Evolutionary conservation across 495 filamentous ascomycete genomes (phyloP), one percentile per base, ranked within the genome.

Genomic region (Friedmanniomyces simplex): DNA sequence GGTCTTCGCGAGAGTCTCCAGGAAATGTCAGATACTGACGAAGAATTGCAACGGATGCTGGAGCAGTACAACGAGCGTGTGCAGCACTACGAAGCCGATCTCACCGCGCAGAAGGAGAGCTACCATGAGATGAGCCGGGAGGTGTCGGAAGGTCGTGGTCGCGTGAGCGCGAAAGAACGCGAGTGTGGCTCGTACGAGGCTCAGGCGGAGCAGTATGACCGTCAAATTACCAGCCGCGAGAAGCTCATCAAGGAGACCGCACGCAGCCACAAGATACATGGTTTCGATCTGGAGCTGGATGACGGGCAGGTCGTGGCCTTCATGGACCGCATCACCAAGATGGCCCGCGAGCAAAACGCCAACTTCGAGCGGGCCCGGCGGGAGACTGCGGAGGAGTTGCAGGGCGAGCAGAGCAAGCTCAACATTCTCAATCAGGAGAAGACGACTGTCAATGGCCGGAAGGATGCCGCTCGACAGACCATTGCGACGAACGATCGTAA

Each of bases 161-260:
- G 74, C 10, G 72, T 91, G 25, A 82, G 82, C 2, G 69, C 73
- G 39, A 96, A 95, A 69, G 82, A 89, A 46, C 81, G 83, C 14
- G 93, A 96, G 67, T 77, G 82, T 63, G 93, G 93, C 28, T 88
- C 84, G 65, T 82, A 83, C 64, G 82, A 93, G 69, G 89, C 91
- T 8, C 82, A 96, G 67, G 88, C 90, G 68, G 83, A 84, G 64
- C 86, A 85, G 59, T 89, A 91, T 63, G 89, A 96, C 66, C 81
- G 82, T 12, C 86, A 95, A 50, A 64, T 95, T 5, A 73, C 78
- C 59, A 70, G 77, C 24, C 84, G 91, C 25, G 77, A 84, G 57
- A 74, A 72, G 1, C 78, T 94, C 69, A 82, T 96, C 57, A 87
- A 80, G 60, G 84, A 94, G 12, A 79, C 86, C 43, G 86, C 90